Conservation (phyloP, 2,329 filamentous ascomycete species). For the Fusarium sp. region DNA sequence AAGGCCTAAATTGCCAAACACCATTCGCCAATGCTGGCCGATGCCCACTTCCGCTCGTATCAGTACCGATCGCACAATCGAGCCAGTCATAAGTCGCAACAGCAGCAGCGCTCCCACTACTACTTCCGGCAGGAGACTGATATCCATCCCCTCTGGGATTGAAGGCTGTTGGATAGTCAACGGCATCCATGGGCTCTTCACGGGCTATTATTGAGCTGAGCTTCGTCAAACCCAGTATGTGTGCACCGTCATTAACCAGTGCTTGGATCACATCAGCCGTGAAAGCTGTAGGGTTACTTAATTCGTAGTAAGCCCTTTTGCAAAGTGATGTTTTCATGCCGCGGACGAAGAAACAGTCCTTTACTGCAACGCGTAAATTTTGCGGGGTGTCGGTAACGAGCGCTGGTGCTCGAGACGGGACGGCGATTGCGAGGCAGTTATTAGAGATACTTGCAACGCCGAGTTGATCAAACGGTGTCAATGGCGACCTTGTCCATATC, state of each 20-base stretch:
- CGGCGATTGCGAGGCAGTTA: neutral
- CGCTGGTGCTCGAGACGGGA: neutral
- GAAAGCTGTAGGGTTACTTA: neutral
- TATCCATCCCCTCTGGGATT: constrained; percentile 59
- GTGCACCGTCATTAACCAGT: rapidly evolving
- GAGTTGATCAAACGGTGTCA: rapidly evolving
- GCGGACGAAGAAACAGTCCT: neutral
- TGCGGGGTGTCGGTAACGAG: neutral
- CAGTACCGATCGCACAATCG: constrained; percentile 40
- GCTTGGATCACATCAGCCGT: neutral
- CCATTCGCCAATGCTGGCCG: constrained; percentile 54
- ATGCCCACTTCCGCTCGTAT: constrained; percentile 48
- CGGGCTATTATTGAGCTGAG: neutral
- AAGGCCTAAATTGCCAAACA: constrained; percentile 35
- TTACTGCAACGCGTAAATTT: neutral
- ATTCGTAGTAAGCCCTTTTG: neutral
- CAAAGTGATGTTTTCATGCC: neutral
- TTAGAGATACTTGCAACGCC: rapidly evolving
- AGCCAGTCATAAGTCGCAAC: constrained; percentile 55
- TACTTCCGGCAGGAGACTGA: constrained; percentile 57
- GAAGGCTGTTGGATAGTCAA: constrained; percentile 53
- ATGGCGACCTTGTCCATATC: rapidly evolving
- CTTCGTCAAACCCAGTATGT: neutral
- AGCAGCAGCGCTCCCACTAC: constrained; percentile 49
- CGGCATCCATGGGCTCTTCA: neutral